Evolutionary conservation across 805 yeast genomes (phyloP), one percentile per base, ranked within the genome.

Genomic region (Yarrowia divulgata): DNA sequence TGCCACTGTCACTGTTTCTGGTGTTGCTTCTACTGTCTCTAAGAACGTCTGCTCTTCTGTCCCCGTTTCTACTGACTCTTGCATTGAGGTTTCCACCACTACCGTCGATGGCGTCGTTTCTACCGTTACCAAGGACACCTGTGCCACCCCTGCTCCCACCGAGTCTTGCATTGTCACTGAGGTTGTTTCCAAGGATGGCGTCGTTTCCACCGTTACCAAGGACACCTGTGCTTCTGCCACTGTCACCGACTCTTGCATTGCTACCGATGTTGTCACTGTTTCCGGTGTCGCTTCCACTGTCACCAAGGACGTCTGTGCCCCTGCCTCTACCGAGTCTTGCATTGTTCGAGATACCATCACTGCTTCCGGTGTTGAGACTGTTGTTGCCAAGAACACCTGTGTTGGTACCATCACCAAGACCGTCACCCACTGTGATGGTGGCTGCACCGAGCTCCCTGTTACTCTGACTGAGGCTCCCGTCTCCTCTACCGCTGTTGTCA

Each of bases 381-480:
- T 52, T 10, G 29, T 52, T n/a, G 42, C 57, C 57, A 52, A 34
- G 35, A 39, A 55, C 40, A 35, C 46, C 35, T 55, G 62, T 39
- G 46, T 40, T 16, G 62, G 46, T 5, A 55, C 62, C 35, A 55
- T 55, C 48, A 55, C 63, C 63, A 55, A 60, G 66, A 58, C 66
- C 42, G 50, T 58, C 8, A 58, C 66, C 14, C 50, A 42, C 50
- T 58, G 66, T 16, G 66, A 45, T 32, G 50, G 32, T 1, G 43
- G 43, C 39, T 42, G 50, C 37, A 58, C 48, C 13, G 42, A 42
- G 42, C n/a, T 60, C 14, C 52, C 67, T 16, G 54, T 62, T 5
- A 62, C 67, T 46, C 29, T 57, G n/a, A 45, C 67, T 10, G 67
- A 62, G 67, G 54, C 45, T 5, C 67, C 67, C 23, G 54, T 48